Evolutionary conservation across 2,329 filamentous ascomycete species (phyloP).

Genomic region (Pseudogymnoascus destructans): DNA sequence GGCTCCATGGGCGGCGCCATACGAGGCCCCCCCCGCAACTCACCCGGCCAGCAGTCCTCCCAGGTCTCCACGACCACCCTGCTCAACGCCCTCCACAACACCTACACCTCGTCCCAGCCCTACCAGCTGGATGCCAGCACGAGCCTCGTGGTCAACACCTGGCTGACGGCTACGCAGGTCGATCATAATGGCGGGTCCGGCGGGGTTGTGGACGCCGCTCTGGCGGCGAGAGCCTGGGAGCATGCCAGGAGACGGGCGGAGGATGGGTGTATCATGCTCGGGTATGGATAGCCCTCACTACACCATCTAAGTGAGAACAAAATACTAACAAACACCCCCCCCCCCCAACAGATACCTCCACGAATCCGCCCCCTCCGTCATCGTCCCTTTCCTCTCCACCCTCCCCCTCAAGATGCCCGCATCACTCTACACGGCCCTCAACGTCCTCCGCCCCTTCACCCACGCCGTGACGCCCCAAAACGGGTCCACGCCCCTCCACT

Average conservation of each 20-base stretch:
- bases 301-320: slow-evolving; percentile 8
- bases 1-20: slow-evolving; percentile 38
- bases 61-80: slow-evolving; percentile 89
- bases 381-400: slow-evolving; percentile 67
- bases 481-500: slow-evolving; percentile 68
- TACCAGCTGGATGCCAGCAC: slow-evolving; percentile 81
- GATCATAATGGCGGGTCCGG: slow-evolving; percentile 56
- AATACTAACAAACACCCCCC: not conserved
- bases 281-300: slow-evolving; percentile 44
- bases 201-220: slow-evolving; percentile 65
- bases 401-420: slow-evolving; percentile 69
- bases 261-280: slow-evolving; percentile 83
- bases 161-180: slow-evolving; percentile 66
- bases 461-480: slow-evolving; percentile 81
- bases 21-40: slow-evolving; percentile 37
- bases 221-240: slow-evolving; percentile 83
- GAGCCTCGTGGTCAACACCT: slow-evolving; percentile 88
- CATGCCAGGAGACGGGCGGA: slow-evolving; percentile 89
- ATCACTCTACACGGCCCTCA: slow-evolving; percentile 63
- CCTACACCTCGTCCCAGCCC: slow-evolving; percentile 70
- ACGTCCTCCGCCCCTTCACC: slow-evolving; percentile 74
- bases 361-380: slow-evolving; percentile 70
- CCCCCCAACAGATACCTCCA: slow-evolving; percentile 65
- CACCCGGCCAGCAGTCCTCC: slow-evolving; percentile 51
- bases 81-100: slow-evolving; percentile 81